phyloP scores from a whole-genome alignment of 2,329 filamentous ascomycete species.

The Rhexocercosporidium sp. region DNA sequence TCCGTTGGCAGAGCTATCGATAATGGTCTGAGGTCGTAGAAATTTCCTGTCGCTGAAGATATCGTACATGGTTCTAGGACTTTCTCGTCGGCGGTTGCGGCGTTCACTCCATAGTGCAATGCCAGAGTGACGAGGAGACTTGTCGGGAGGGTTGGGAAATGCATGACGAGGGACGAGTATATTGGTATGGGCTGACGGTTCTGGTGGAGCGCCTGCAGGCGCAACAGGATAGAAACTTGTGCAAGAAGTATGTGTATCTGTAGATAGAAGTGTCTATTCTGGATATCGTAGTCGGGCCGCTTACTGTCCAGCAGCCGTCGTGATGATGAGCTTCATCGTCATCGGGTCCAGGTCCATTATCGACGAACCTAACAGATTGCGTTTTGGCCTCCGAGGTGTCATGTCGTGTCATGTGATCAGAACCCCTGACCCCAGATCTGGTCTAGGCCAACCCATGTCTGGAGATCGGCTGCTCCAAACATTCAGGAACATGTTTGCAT shows the following conservation, averaged over 20 bases:
- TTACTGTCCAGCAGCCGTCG: constrained; percentile 11
- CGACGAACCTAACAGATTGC: constrained; percentile 12
- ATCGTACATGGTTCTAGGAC: constrained; percentile 41
- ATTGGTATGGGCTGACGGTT: constrained; percentile 5
- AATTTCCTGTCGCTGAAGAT: constrained; percentile 37
- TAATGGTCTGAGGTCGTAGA: constrained; percentile 43
- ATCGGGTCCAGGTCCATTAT: background rate
- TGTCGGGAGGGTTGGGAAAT: constrained; percentile 34
- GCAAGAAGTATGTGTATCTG: background rate
- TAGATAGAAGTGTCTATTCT: background rate
- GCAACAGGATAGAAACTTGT: constrained; percentile 21
- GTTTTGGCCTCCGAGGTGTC: too few relatives aligned
- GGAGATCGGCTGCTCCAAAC: background rate
- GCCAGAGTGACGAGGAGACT: constrained; percentile 37
- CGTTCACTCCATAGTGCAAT: constrained; percentile 33
- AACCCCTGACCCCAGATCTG: background rate
- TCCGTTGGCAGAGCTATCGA: constrained; percentile 36
- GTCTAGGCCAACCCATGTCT: background rate
- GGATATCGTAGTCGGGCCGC: background rate
- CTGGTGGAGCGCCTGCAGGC: constrained; percentile 33
- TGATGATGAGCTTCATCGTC: background rate
- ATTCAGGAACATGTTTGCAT: background rate
- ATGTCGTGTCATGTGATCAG: background rate
- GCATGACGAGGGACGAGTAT: constrained; percentile 34
- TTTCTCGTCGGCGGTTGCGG: constrained; percentile 36